These are phyloP conservation scores for Priceomyces melissophilus DNA, from an alignment of 805 yeast species.

Conservation along the genomic window DNA sequence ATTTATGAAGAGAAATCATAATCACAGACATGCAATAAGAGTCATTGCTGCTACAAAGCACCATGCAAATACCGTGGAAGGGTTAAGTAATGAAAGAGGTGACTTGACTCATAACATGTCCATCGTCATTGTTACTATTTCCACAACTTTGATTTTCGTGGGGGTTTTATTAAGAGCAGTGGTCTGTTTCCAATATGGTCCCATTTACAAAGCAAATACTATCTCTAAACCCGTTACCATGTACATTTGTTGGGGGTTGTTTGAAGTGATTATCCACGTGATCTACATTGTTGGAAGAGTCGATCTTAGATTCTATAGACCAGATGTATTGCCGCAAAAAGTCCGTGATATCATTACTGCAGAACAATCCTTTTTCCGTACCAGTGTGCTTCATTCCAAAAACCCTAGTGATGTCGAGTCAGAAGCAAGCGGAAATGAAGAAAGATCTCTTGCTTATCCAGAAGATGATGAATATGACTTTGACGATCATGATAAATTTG, in stretches of 20 bases:
- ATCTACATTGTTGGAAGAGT: conserved; percentile 58
- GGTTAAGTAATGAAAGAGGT: conserved; percentile 39
- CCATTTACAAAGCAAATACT: conserved; percentile 14
- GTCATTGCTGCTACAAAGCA: conserved; percentile 60
- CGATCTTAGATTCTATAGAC: conserved; percentile 74
- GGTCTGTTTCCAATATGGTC: conserved; percentile 18
- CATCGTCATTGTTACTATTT: conserved; percentile 41
- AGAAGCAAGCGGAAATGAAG: conserved; percentile 5
- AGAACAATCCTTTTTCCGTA: conserved; percentile 24
- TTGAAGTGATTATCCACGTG: conserved; percentile 54
- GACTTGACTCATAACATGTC: conserved; percentile 52
- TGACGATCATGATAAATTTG: conserved; percentile 8
- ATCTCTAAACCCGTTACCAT: conserved; percentile 45
- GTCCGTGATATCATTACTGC: conserved; percentile 33
- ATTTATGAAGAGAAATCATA: conserved; percentile 47
- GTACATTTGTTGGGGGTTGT: conserved; percentile 64
- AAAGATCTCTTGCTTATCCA: not conserved
- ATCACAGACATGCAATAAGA: conserved; percentile 50
- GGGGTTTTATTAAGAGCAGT: conserved; percentile 48
- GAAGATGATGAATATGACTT: conserved; percentile 3
- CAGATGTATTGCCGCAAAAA: conserved; percentile 46
- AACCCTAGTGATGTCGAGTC: conserved; percentile 7
- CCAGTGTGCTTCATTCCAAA: conserved; percentile 21
- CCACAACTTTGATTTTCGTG: conserved; percentile 49
- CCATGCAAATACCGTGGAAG: conserved; percentile 34